phyloP scores from a whole-genome alignment of 176 grass and related monocot genomes.

The Bothriochloa decipiens region DNA sequence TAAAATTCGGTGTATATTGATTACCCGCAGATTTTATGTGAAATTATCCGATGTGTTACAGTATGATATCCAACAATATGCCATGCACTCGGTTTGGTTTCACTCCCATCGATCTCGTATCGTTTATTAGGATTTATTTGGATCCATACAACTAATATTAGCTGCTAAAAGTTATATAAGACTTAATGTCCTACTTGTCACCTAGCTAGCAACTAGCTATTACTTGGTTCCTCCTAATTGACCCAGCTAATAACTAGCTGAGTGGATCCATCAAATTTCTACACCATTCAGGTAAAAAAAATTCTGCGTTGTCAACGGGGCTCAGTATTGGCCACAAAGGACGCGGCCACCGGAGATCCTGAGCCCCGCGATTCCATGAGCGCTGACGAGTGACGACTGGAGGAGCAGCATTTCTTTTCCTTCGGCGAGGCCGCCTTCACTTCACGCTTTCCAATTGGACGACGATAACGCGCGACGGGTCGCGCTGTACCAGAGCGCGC shows the following conservation, averaged over 20 bases:
- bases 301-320: too few relatives aligned
- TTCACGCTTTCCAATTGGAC: conserved; percentile 29
- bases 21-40: too few relatives aligned
- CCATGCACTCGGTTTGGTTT: neutral
- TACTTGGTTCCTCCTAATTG: neutral
- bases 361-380: neutral
- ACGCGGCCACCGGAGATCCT: neutral
- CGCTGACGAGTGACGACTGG: neutral
- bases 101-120: neutral
- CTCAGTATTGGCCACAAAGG: neutral
- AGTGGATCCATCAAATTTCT: too few relatives aligned
- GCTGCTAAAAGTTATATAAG: too few relatives aligned
- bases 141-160: too few relatives aligned
- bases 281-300: too few relatives aligned
- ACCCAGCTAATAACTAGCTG: too few relatives aligned
- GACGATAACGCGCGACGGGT: too few relatives aligned
- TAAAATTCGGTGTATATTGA: too few relatives aligned
- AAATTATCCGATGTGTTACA: too few relatives aligned
- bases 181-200: neutral
- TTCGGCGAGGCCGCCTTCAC: neutral
- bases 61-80: neutral
- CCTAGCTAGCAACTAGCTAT: neutral
- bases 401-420: neutral
- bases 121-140: neutral
- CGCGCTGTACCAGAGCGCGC: too few relatives aligned